phyloP scores from a whole-genome alignment of 495 filamentous ascomycete species.

The Penicillium nucicola region DNA sequence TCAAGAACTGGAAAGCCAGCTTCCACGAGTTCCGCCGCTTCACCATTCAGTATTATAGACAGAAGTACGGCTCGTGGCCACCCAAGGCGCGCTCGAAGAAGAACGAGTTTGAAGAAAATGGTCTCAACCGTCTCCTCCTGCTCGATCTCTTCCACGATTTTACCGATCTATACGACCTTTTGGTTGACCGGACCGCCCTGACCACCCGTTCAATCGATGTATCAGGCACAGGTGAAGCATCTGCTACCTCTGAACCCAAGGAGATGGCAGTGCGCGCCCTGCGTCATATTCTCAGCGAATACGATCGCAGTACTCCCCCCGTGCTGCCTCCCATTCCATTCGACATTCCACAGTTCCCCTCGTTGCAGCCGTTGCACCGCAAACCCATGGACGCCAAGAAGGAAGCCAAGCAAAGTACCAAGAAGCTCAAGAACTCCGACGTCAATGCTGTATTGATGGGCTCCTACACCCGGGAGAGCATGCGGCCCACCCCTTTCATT shows the following conservation, averaged over 20 bases:
- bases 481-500: constrained; percentile 65
- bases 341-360: constrained; percentile 78
- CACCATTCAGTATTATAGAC: constrained; percentile 73
- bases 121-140: constrained; percentile 80
- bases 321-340: constrained; percentile 90
- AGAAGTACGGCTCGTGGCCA: constrained; percentile 87
- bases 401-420: constrained; percentile 59
- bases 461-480: constrained; percentile 72
- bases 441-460: constrained; percentile 66
- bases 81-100: constrained; percentile 90
- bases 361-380: constrained; percentile 57
- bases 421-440: constrained; percentile 77
- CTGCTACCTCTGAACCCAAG: constrained; percentile 28
- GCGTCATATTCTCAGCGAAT: constrained; percentile 76
- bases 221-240: constrained; percentile 29
- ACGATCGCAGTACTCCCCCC: constrained; percentile 81
- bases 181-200: constrained; percentile 67
- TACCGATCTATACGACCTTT: constrained; percentile 79
- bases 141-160: constrained; percentile 83
- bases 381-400: constrained; percentile 64
- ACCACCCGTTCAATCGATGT: constrained; percentile 52
- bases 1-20: constrained; percentile 73
- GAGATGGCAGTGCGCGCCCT: constrained; percentile 53
- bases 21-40: constrained; percentile 74
- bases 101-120: constrained; percentile 79